These are phyloP conservation scores for Sphaerulina vaccinii DNA, from an alignment of 2,329 filamentous ascomycete genomes.

Conservation along the genomic window DNA sequence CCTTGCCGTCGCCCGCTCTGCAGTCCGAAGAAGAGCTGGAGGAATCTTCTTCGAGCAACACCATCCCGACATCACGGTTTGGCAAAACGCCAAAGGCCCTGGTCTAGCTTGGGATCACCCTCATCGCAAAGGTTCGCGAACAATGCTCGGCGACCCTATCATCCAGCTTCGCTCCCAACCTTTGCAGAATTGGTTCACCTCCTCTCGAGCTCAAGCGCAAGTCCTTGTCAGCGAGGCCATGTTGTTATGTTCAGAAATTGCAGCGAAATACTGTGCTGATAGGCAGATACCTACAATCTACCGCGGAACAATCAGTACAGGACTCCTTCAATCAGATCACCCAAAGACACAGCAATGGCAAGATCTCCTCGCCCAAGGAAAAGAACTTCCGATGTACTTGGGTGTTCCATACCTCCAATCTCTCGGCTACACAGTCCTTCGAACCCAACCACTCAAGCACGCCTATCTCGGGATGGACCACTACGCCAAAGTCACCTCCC, in stretches of 20 bases:
- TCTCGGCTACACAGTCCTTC: slow-evolving; percentile 44
- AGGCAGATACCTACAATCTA: slow-evolving; percentile 53
- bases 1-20: slow-evolving; percentile 37
- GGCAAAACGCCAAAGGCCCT: slow-evolving; percentile 31
- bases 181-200: slow-evolving; percentile 37
- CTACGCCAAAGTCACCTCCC: slow-evolving; percentile 61
- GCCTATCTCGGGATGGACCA: slow-evolving; percentile 51
- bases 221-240: slow-evolving; percentile 51
- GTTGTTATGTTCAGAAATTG: slow-evolving; percentile 56
- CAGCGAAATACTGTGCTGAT: slow-evolving; percentile 53
- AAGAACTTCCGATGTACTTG: slow-evolving; percentile 40
- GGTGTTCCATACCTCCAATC: slow-evolving; percentile 45
- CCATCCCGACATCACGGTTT: slow-evolving; percentile 39
- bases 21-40: slow-evolving; percentile 39
- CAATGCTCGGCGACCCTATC: slow-evolving; percentile 46
- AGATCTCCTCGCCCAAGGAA: slow-evolving; percentile 39
- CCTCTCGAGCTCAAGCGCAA: slow-evolving; percentile 14
- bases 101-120: slow-evolving; percentile 46
- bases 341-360: slow-evolving; percentile 36
- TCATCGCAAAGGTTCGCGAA: slow-evolving; percentile 39
- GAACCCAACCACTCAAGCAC: slow-evolving; percentile 51
- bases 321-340: slow-evolving; percentile 36
- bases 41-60: slow-evolving; percentile 38
- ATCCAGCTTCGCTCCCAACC: slow-evolving; percentile 39
- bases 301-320: slow-evolving; percentile 39